Percentiles rank a stretch among this genome's conserved stretches.
These are phyloP conservation scores for Leccinum ochraceum DNA, from an alignment of 768 basidiomycete genomes.

Conservation along the genomic window DNA sequence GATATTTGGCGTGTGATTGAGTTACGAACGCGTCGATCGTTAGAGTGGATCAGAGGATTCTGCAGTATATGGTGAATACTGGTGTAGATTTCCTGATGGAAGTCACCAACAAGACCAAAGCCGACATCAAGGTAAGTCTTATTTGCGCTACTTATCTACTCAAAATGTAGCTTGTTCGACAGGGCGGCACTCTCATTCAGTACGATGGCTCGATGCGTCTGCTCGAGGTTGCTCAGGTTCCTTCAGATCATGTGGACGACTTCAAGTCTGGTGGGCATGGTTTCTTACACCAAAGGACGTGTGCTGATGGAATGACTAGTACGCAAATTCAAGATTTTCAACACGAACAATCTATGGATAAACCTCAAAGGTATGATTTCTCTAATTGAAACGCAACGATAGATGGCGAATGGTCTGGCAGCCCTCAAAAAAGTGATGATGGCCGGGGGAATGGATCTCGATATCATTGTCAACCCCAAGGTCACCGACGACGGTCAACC, in stretches of 20 bases:
- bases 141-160: background rate
- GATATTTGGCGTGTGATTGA: slow-evolving; percentile 3
- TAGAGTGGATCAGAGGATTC: slow-evolving; percentile 80
- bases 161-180: background rate
- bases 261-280: slow-evolving; percentile 38
- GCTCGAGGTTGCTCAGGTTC: slow-evolving; percentile 15
- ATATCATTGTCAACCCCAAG: slow-evolving; percentile 95
- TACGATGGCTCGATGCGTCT: slow-evolving; percentile 50
- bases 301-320: slow-evolving; percentile 37
- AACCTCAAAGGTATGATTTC: slow-evolving; percentile 63
- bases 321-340: slow-evolving; percentile 93
- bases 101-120: slow-evolving; percentile 97
- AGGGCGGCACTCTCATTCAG: slow-evolving; percentile 88
- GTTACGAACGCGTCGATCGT: slow-evolving; percentile 5
- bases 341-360: slow-evolving; percentile 84
- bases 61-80: slow-evolving; percentile 83
- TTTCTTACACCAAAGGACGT: background rate
- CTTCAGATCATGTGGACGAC: slow-evolving; percentile 12
- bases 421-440: slow-evolving; percentile 93
- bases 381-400: background rate
- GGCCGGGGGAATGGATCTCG: slow-evolving; percentile 81
- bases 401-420: slow-evolving; percentile 25
- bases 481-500: slow-evolving; percentile 82
- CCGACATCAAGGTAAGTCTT: slow-evolving; percentile 53
- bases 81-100: slow-evolving; percentile 91